Conservation (phyloP, 1,284 basidiomycete species). For the Porodaedalea pini region DNA sequence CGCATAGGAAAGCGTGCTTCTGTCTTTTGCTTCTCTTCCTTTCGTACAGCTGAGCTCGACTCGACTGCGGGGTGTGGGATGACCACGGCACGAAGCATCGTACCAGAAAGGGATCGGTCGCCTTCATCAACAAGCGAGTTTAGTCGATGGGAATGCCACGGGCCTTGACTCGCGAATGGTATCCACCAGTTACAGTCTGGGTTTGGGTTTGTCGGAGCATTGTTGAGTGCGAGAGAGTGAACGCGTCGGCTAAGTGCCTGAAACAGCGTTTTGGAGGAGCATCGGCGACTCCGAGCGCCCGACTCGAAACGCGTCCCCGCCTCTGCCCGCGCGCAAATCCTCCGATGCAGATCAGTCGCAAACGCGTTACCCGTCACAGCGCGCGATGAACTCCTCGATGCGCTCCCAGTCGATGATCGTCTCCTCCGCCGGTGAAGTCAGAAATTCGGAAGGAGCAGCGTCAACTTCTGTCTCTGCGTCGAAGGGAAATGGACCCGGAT, state of each 20-base stretch:
- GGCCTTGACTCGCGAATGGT: neutral
- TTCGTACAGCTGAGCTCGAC: too few relatives aligned
- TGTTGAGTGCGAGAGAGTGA: neutral
- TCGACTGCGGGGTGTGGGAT: neutral
- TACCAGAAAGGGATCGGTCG: neutral
- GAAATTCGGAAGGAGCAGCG: slow-evolving; percentile 6
- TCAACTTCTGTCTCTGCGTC: slow-evolving; percentile 1
- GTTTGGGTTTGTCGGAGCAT: neutral
- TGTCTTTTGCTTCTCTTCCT: neutral
- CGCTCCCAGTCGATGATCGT: slow-evolving; percentile 19
- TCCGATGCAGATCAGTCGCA: neutral
- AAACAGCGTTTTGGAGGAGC: neutral
- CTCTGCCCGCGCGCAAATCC: neutral
- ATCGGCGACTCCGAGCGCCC: neutral
- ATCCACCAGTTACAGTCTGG: neutral
- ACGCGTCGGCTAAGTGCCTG: neutral
- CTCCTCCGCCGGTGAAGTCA: slow-evolving; percentile 10
- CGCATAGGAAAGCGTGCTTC: neutral
- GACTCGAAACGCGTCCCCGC: neutral
- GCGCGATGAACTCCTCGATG: slow-evolving; percentile 18
- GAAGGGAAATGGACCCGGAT: slow-evolving; percentile 1
- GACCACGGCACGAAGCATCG: neutral
- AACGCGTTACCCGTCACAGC: slow-evolving; percentile 1
- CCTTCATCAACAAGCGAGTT: too few relatives aligned
- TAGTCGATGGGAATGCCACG: neutral